Conservation (phyloP, 495 filamentous ascomycete species). For the Parachaetomium inaequale region DNA sequence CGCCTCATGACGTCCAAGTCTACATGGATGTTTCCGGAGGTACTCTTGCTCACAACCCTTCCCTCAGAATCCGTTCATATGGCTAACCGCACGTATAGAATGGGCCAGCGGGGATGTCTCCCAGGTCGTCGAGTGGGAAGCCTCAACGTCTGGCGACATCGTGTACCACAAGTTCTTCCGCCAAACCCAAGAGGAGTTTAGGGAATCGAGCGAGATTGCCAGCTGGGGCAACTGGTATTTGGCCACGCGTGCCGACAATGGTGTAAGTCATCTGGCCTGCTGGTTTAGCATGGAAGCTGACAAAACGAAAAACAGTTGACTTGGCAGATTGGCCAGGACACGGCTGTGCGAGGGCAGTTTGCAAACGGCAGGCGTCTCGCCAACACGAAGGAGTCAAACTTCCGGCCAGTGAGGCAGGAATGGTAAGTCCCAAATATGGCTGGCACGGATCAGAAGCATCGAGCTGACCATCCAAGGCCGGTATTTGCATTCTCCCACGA, state of each 20-base stretch:
- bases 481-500: slow-evolving; percentile 86
- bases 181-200: slow-evolving; percentile 60
- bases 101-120: slow-evolving; percentile 43
- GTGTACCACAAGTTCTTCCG: slow-evolving; percentile 56
- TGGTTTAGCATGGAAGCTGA: slow-evolving; percentile 12
- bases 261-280: slow-evolving; percentile 33
- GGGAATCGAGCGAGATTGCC: slow-evolving; percentile 65
- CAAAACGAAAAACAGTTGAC: slow-evolving; percentile 32
- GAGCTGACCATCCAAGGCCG: slow-evolving; percentile 48
- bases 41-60: slow-evolving; percentile 41
- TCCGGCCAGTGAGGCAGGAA: slow-evolving; percentile 65
- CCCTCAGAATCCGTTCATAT: slow-evolving; percentile 29
- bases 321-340: slow-evolving; percentile 67
- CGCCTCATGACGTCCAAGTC: slow-evolving; percentile 64
- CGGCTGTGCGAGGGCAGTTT: slow-evolving; percentile 62
- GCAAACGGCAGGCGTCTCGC: slow-evolving; percentile 56
- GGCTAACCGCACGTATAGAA: slow-evolving; percentile 35
- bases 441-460: background rate
- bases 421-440: slow-evolving; percentile 40
- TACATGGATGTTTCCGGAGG: slow-evolving; percentile 86
- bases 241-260: slow-evolving; percentile 43
- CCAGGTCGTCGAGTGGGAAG: slow-evolving; percentile 41
- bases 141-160: slow-evolving; percentile 35
- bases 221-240: slow-evolving; percentile 87
- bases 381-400: slow-evolving; percentile 63